Evolutionary conservation across 202 grass and related monocot genomes (phyloP).

Genomic region (Cymbopogon flexuosus): DNA sequence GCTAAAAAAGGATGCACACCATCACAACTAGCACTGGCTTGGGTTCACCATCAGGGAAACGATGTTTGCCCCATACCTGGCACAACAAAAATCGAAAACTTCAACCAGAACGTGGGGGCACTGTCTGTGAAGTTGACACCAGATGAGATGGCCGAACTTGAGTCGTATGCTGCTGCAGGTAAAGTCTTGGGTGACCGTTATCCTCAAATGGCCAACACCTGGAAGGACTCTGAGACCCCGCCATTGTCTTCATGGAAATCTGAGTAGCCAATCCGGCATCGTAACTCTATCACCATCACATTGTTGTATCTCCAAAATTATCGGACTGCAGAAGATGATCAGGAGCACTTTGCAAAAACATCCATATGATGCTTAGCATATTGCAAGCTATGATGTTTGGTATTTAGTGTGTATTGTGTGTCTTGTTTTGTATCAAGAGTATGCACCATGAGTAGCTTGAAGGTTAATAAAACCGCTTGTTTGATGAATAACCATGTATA

Average conservation of each 20-base stretch:
- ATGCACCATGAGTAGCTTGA: too few species aligned
- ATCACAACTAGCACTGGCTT: constrained; percentile 58
- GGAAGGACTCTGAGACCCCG: constrained; percentile 54
- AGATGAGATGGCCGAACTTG: constrained; percentile 57
- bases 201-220: constrained; percentile 1
- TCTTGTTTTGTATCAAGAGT: too few species aligned
- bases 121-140: constrained; percentile 42
- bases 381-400: too few species aligned
- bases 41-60: constrained; percentile 58
- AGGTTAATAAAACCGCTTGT: too few species aligned
- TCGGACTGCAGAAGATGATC: background rate
- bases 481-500: background rate
- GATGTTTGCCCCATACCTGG: constrained; percentile 75
- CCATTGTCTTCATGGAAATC: constrained; percentile 45
- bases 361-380: background rate
- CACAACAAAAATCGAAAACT: constrained; percentile 71
- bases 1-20: constrained; percentile 69
- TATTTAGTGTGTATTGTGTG: too few species aligned
- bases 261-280: background rate
- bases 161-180: constrained; percentile 30
- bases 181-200: constrained; percentile 43
- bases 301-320: background rate
- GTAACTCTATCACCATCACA: background rate
- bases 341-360: background rate
- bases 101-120: constrained; percentile 62